A percentile compares a stretch with the other conserved stretches of the same genome.
Evolutionary conservation across 176 grass and related monocot species (phyloP).

Genomic region (Elymus sibiricus): DNA sequence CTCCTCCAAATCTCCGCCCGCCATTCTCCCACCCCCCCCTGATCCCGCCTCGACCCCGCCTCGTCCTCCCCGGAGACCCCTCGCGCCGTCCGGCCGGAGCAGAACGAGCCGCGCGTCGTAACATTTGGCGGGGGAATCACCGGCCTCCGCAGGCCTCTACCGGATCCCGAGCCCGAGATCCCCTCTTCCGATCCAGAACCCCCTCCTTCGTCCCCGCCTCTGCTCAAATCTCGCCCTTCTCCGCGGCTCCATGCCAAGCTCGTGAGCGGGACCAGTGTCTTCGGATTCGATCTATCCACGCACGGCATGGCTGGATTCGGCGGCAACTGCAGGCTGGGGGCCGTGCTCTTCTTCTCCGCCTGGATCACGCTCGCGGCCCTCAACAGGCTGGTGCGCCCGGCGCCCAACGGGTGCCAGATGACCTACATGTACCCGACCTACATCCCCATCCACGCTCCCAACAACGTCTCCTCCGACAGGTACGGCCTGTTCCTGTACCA

Average conservation of each 20-base stretch:
- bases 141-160: not conserved
- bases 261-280: not conserved
- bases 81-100: not conserved
- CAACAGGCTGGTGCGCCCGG: constrained; percentile 59
- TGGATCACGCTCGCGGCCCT: constrained; percentile 61
- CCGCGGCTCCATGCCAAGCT: not conserved
- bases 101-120: not conserved
- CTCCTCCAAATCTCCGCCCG: constrained; percentile 2
- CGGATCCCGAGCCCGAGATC: constrained; percentile 20
- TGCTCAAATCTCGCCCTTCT: not conserved
- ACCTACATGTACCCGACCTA: constrained; percentile 99
- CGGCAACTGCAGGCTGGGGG: constrained; percentile 47
- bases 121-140: constrained; percentile 17
- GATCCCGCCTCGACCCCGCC: not conserved
- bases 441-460: constrained; percentile 68
- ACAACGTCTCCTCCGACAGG: constrained; percentile 72
- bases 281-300: not conserved
- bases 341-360: constrained; percentile 47
- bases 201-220: not conserved
- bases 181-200: not conserved
- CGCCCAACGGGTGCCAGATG: constrained; percentile 84
- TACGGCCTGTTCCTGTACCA: constrained; percentile 95
- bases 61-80: constrained; percentile 7
- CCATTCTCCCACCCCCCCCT: not conserved
- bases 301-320: constrained; percentile 54